Base-by-base conservation (phyloP, 768 basidiomycete species). In the Harrya chromipes region DNA sequence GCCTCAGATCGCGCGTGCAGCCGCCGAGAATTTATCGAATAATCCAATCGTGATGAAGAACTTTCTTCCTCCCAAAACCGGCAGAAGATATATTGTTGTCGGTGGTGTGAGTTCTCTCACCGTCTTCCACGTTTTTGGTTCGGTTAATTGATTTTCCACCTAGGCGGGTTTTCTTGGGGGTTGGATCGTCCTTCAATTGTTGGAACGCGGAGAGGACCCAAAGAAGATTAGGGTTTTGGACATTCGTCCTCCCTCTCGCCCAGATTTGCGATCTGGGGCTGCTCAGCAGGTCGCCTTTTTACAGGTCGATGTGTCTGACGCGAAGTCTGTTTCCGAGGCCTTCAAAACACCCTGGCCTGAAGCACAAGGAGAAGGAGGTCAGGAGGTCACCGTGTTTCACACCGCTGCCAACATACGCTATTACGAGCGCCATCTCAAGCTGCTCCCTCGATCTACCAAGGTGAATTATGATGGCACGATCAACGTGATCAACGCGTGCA, bases 371-470 rank as follows among this genome's bases (percentile, higher is more conserved):
- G 46, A 50, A 14, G 60, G 60, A 20, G 60, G 60, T 6, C 43
- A 54, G 9, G 60, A 69, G 11, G 68, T 84, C 19, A 87, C 87
- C 1, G 77, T 90, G 9, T 86, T 88, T 64, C 86, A 90, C 60
- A 84, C 85, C 19, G 87, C 84, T 1, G 84, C 88, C 16, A 85
- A 77, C 55, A 89, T 90, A 54, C 84, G 86, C 5, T 90, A 86
- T 63, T 90, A 82, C 60, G 88, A 90, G 55, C 81, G 83, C 9
- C 73, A 77, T 50, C 53, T 67, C 0, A 60, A 61, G 4, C 74
- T 88, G 16, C 63, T 86, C 13, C 66, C 70, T 4, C 73, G 72
- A 21, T 89, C 87, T 7, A 71, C 74, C 31, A 70, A 65, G 29
- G 84, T 90, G 41, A 90, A 90, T 61, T 74, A 87, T 6, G 59